Conservation (phyloP, 1,284 basidiomycete genomes). For the Pyrrhoderma lamaoense region DNA sequence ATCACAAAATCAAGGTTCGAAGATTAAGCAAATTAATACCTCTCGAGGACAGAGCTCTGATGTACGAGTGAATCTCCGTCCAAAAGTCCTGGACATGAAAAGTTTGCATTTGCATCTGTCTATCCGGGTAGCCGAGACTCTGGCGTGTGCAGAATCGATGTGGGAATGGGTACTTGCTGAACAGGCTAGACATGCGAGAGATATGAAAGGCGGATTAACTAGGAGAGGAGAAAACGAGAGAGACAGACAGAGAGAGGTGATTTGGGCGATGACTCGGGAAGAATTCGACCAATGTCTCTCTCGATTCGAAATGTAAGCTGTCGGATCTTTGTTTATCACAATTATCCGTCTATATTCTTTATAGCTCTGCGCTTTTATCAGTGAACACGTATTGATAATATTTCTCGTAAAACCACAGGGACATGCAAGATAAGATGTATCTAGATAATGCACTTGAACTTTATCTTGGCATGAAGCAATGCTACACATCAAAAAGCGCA, state of each 20-base stretch:
- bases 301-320: slow-evolving; percentile 52
- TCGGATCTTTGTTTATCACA: no score
- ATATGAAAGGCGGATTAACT: background rate
- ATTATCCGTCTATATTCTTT: no score
- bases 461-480: slow-evolving; percentile 41
- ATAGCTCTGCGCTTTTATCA: no score
- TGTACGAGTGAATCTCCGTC: no score
- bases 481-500: slow-evolving; percentile 28
- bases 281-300: slow-evolving; percentile 51
- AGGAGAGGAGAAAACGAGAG: background rate
- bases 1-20: slow-evolving; percentile 42
- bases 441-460: slow-evolving; percentile 39
- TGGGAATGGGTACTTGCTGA: slow-evolving; percentile 62
- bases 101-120: slow-evolving; percentile 54
- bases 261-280: slow-evolving; percentile 43
- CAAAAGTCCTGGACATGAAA: slow-evolving; percentile 41
- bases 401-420: slow-evolving; percentile 31
- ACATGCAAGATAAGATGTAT: slow-evolving; percentile 53
- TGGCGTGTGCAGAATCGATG: slow-evolving; percentile 64
- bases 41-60: no score
- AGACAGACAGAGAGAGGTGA: slow-evolving; percentile 23
- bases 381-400: no score
- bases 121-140: slow-evolving; percentile 47
- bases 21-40: no score
- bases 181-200: slow-evolving; percentile 27